Base-by-base conservation (phyloP, 73 alveolate genomes). In the Durusdinium trenchii region DNA sequence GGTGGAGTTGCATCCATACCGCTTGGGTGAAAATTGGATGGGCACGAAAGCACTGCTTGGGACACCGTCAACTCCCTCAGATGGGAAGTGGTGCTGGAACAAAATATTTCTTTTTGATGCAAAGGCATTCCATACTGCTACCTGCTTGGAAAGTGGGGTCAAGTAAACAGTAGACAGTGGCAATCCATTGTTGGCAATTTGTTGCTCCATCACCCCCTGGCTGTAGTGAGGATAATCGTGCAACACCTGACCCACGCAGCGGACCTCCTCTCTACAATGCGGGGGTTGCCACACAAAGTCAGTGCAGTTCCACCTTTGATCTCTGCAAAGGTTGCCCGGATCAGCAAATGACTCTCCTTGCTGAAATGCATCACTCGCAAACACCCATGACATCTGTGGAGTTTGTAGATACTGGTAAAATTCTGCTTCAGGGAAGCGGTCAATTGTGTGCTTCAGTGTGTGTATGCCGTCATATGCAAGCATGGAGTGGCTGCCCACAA, bases 281-380 rank as follows among this genome's bases (percentile, higher is more conserved):
- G 87, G 98, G 35, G 98, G 98, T 57, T 71, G 98, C 98, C 98
- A 91, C 3, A 78, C 82, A 61, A 91, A 91, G 47, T 91, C 75
- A 9, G 98, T 91, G 60, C 98, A 91, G 47, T 91, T 91, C 90
- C 87, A 91, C 18, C 32, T 78, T 6, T 52, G n/a, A 28, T 28
- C 71, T 5, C 42, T 18, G 60, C 98, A 91, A 32, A 91, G 67
- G 40, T 7, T 4, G 6, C 50, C n/a, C 10, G 98, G 98, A 91
- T 91, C 98, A 4, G 98, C 98, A 12, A 52, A 52, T 35, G 90
- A 75, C 57, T 91, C 98, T 6, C 97, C 97, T 18, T 23, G 50
- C 1, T 36, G 51, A 38, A 71, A 16, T 26, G n/a, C 71, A 20
- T n/a, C 10, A 7, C 42, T 91, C 3, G 96, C 96, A 71, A 91